Evolutionary conservation across 352 stramenopile species (phyloP).

Genomic region (Phytopythium vexans): DNA sequence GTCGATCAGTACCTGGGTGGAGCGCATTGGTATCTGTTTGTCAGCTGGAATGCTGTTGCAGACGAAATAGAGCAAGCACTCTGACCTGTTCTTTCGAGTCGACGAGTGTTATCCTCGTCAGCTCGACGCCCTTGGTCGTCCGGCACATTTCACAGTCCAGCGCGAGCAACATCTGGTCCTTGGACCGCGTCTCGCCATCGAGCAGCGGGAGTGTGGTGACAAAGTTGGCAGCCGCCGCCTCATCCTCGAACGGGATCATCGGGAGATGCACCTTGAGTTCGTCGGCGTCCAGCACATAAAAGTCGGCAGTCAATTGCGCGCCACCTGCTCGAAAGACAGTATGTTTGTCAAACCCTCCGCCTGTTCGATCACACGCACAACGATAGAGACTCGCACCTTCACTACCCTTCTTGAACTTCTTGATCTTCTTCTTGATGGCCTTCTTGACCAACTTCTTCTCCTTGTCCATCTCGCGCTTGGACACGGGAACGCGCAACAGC

Average conservation of each 20-base stretch:
- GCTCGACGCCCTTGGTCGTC: conserved; percentile 84
- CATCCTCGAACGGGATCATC: conserved; percentile 44
- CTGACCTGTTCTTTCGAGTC: conserved; percentile 53
- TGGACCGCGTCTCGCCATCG: conserved; percentile 22
- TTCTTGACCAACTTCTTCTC: conserved; percentile 78
- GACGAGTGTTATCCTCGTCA: conserved; percentile 71
- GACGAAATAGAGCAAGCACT: neutral
- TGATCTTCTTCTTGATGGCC: conserved; percentile 84
- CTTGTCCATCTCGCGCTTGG: conserved; percentile 71
- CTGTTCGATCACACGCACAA: neutral
- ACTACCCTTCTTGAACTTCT: conserved; percentile 80
- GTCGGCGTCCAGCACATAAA: conserved; percentile 69
- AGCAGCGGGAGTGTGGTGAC: conserved; percentile 35
- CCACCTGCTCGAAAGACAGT: conserved; percentile 6
- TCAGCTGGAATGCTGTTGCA: neutral
- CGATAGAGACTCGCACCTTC: conserved; percentile 23
- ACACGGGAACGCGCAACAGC: conserved; percentile 66
- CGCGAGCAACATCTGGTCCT: conserved; percentile 57
- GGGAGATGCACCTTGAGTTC: conserved; percentile 56
- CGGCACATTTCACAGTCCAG: conserved; percentile 88
- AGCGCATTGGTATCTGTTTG: neutral
- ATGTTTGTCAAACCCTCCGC: neutral
- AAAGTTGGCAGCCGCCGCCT: conserved; percentile 30
- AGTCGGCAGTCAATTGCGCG: conserved; percentile 63
- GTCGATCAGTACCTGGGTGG: conserved; percentile 59